These are phyloP conservation scores for Pseudogymnoascus sp. DNA, from an alignment of 2,329 filamentous ascomycete genomes.

Conservation along the genomic window DNA sequence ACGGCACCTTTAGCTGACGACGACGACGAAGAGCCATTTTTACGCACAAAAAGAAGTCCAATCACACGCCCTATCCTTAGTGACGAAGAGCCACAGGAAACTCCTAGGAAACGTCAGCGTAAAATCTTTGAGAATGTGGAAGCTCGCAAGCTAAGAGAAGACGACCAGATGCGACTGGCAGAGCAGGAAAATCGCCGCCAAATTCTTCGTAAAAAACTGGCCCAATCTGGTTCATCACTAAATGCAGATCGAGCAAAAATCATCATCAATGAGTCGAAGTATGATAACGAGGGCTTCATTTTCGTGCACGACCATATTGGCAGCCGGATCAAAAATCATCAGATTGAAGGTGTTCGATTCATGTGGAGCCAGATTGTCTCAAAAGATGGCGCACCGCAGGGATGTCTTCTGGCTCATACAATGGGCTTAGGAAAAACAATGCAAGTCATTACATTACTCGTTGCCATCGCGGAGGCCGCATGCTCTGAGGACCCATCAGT, in stretches of 20 bases:
- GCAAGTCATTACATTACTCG: constrained; percentile 78
- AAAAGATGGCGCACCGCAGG: constrained; percentile 43
- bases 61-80: background rate
- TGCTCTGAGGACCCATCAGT: constrained; percentile 49
- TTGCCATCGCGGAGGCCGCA: constrained; percentile 61
- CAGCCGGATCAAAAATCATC: constrained; percentile 63
- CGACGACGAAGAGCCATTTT: constrained; percentile 22
- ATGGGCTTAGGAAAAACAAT: constrained; percentile 93
- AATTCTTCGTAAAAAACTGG: constrained; percentile 39
- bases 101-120: constrained; percentile 29
- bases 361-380: constrained; percentile 78
- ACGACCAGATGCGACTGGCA: constrained; percentile 42
- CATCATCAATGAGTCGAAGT: constrained; percentile 60
- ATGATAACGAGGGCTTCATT: constrained; percentile 50
- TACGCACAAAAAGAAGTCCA: background rate
- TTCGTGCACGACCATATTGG: constrained; percentile 59
- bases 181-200: constrained; percentile 45
- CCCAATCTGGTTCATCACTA: constrained; percentile 33
- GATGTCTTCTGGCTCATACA: constrained; percentile 76
- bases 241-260: constrained; percentile 39
- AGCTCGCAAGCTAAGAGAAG: constrained; percentile 41
- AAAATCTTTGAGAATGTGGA: constrained; percentile 38
- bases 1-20: constrained; percentile 10
- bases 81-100: constrained; percentile 10
- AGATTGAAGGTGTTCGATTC: constrained; percentile 73